These are phyloP conservation scores for Aspergillus spinulosporus DNA, from an alignment of 2,329 filamentous ascomycete genomes.

Conservation along the genomic window DNA sequence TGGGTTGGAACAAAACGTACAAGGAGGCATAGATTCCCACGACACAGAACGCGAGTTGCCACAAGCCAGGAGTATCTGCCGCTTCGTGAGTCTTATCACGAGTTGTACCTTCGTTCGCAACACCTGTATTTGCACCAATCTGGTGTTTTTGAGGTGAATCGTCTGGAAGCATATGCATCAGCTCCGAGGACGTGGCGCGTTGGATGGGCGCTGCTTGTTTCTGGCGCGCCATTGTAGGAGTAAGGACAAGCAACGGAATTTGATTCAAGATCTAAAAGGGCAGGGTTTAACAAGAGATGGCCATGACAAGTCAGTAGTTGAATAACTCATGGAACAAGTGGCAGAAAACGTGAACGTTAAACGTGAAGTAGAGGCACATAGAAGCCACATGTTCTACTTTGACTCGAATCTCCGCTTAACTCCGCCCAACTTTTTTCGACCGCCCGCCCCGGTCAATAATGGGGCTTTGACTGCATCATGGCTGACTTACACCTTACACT, in stretches of 20 bases:
- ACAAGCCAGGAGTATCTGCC: slow-evolving; percentile 56
- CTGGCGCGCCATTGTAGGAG: slow-evolving; percentile 63
- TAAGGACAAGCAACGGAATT: slow-evolving; percentile 7
- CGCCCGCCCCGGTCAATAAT: neutral
- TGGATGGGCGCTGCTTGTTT: slow-evolving; percentile 68
- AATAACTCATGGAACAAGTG: neutral
- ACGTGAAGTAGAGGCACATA: neutral
- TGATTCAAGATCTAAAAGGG: neutral
- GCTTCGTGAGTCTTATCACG: slow-evolving; percentile 27
- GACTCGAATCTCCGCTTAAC: slow-evolving; percentile 15
- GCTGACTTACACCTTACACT: no score
- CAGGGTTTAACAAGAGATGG: neutral
- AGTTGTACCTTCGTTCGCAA: slow-evolving; percentile 21
- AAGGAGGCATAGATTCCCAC: slow-evolving; percentile 95
- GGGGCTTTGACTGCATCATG: no score
- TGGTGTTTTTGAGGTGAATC: slow-evolving; percentile 30
- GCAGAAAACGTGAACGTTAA: neutral
- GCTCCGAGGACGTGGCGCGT: slow-evolving; percentile 67
- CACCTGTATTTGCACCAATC: slow-evolving; percentile 32
- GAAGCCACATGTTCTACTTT: slow-evolving; percentile 42
- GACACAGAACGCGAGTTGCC: slow-evolving; percentile 83
- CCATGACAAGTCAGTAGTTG: slow-evolving; percentile 5
- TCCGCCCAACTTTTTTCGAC: slow-evolving; percentile 14
- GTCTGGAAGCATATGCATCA: slow-evolving; percentile 48
- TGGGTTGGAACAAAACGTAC: slow-evolving; percentile 52